phyloP scores from a whole-genome alignment of 768 basidiomycete species.

The Mycena filopes region DNA sequence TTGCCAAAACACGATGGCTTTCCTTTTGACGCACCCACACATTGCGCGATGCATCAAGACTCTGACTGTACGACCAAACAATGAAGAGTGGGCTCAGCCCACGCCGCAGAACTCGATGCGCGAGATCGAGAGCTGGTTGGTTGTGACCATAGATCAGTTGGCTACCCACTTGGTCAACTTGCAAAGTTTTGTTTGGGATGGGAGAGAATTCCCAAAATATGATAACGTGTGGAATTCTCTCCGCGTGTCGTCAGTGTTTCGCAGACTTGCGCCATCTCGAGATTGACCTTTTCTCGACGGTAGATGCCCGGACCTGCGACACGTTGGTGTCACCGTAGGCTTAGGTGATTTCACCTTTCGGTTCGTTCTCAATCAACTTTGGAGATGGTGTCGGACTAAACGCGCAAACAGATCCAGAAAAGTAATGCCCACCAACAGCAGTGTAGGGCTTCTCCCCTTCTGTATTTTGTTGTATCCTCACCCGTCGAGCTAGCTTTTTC shows the following conservation, averaged over 20 bases:
- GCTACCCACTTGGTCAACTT: slow-evolving; percentile 30
- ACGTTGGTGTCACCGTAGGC: slow-evolving; percentile 29
- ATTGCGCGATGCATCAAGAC: slow-evolving; percentile 26
- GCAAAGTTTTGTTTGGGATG: slow-evolving; percentile 29
- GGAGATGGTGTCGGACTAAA: neutral
- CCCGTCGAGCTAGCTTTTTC: slow-evolving; percentile 23
- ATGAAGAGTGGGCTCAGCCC: slow-evolving; percentile 28
- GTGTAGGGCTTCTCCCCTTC: slow-evolving; percentile 5
- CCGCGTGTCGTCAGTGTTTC: slow-evolving; percentile 13
- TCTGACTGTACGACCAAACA: slow-evolving; percentile 30
- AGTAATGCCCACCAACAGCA: slow-evolving; percentile 32
- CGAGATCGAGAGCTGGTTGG: slow-evolving; percentile 33
- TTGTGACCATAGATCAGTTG: slow-evolving; percentile 32
- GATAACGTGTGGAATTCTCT: slow-evolving; percentile 29
- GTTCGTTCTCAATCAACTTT: neutral
- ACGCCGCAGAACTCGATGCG: slow-evolving; percentile 21
- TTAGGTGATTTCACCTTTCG: slow-evolving; percentile 33
- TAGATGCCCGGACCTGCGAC: slow-evolving; percentile 29
- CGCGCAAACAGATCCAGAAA: slow-evolving; percentile 21
- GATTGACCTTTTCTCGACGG: neutral
- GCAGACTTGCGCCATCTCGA: neutral
- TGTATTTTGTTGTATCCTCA: neutral
- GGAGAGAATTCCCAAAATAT: slow-evolving; percentile 30
- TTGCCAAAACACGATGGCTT: slow-evolving; percentile 28
- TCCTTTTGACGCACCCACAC: slow-evolving; percentile 26